Evolutionary conservation across 805 yeast genomes (phyloP).

Genomic region (Saccharomyces eubayanus): DNA sequence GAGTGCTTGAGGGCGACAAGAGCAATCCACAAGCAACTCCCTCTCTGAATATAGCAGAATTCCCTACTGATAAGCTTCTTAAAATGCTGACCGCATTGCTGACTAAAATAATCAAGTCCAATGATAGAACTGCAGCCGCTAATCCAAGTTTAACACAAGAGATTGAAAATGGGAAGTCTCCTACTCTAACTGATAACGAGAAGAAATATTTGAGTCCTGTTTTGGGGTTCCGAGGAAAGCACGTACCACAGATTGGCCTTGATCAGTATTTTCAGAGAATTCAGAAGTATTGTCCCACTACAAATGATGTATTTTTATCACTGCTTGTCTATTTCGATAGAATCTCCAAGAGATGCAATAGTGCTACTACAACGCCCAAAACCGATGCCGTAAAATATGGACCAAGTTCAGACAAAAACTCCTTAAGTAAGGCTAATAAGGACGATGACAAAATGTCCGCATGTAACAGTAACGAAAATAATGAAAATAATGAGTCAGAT

Average conservation of each 20-base stretch:
- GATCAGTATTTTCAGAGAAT: slow-evolving; percentile 86
- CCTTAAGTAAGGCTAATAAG: slow-evolving; percentile 11
- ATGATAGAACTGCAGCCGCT: slow-evolving; percentile 54
- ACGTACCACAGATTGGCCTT: slow-evolving; percentile 88
- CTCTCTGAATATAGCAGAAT: slow-evolving; percentile 56
- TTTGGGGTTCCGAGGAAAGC: slow-evolving; percentile 89
- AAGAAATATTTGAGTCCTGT: slow-evolving; percentile 37
- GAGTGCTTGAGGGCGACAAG: background rate
- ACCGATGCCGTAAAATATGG: background rate
- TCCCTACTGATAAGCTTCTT: slow-evolving; percentile 72
- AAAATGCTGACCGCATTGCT: slow-evolving; percentile 78
- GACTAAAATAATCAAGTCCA: slow-evolving; percentile 82
- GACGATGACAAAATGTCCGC: slow-evolving; percentile 3
- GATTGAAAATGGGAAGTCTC: slow-evolving; percentile 1
- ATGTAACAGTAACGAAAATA: slow-evolving; percentile 5
- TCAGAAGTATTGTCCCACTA: slow-evolving; percentile 95
- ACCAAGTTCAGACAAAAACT: background rate
- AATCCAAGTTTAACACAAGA: background rate
- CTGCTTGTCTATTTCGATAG: slow-evolving; percentile 89
- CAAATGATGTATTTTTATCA: slow-evolving; percentile 90
- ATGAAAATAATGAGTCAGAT: slow-evolving; percentile 7
- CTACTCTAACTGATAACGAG: slow-evolving; percentile 44
- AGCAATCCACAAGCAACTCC: slow-evolving; percentile 4
- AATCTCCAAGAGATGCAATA: slow-evolving; percentile 59
- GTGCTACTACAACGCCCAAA: slow-evolving; percentile 2